Conservation (phyloP, 2,329 filamentous ascomycete species). For the Cordyceps cateniannulata region DNA sequence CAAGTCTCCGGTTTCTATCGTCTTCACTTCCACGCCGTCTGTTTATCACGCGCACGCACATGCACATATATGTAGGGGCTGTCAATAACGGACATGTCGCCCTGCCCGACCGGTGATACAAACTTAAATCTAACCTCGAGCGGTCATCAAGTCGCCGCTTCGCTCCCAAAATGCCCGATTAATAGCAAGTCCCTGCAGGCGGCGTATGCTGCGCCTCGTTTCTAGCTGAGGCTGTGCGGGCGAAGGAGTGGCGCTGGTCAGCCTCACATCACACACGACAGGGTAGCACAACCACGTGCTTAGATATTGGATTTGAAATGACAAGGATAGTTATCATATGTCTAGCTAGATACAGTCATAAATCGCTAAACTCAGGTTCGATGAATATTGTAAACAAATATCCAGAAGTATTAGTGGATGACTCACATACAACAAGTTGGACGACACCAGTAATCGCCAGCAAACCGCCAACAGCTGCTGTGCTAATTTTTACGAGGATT, state of each 20-base stretch:
- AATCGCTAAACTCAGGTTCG: neutral
- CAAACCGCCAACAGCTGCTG: neutral
- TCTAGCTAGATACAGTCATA: neutral
- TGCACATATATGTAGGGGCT: neutral
- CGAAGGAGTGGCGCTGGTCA: neutral
- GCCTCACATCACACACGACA: neutral
- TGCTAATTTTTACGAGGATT: no score
- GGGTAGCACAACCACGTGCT: neutral
- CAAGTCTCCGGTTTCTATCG: neutral
- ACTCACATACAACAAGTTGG: neutral
- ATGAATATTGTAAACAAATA: neutral
- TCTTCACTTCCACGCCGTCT: neutral
- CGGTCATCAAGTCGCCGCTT: neutral
- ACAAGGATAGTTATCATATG: neutral
- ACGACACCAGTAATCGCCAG: neutral
- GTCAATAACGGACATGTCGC: neutral
- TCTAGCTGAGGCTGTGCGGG: constrained; percentile 4
- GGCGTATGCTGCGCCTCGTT: constrained; percentile 1
- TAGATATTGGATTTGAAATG: neutral
- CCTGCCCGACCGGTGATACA: neutral
- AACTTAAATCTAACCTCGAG: neutral
- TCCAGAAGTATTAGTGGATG: neutral
- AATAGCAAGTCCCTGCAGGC: no score
- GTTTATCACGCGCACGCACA: neutral
- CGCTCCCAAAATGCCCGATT: neutral